Evolutionary conservation across 345 rosid species (phyloP), one percentile per base, ranked within the genome.

Genomic region (Populus simonii): DNA sequence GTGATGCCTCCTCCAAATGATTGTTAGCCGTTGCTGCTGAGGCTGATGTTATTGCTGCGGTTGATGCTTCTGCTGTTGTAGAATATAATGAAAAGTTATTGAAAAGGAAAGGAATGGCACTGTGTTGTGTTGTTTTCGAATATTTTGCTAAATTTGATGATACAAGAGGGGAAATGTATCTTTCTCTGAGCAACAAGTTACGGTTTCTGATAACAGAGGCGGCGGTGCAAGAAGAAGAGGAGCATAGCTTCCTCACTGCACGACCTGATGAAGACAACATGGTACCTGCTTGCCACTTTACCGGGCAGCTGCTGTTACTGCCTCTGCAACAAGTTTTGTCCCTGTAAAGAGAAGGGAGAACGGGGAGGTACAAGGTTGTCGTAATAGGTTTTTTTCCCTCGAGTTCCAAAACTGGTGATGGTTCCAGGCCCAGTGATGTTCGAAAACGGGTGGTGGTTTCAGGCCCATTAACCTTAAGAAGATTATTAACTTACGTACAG

Each of bases 171-270:
- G 20, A 1, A 25, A 13, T 18, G 1, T 39, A n/a, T 39, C 66
- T 22, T 41, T 9, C 74, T 8, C 22, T 4, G 4, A 12, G 45
- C 47, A 78, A 27, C 18, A 4, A 61, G 69, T 22, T 62, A 6
- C 53, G 63, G 10, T 45, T 12, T 29, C 29, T 7, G 8, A 17
- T 36, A 76, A 25, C 11, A 39, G 45, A 41, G 13, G 9, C 18
- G 35, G 25, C 4, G 43, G 35, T 27, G 39, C n/a, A 18, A 4
- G 4, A 23, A 12, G 29, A 62, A 17, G 38, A 45, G 66, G 71
- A 71, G 41, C 65, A 11, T 17, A 78, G 59, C 61, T 51, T 66
- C 67, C 73, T 49, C 72, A 38, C 76, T 20, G 67, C 11, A 16
- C 76, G 68, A 39, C 18, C 53, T 1, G 68, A 66, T 23, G 43